Percentiles rank a stretch among this genome's conserved stretches.
Conservation (phyloP, 495 filamentous ascomycete species). For the Evansstolkia leycettana region DNA sequence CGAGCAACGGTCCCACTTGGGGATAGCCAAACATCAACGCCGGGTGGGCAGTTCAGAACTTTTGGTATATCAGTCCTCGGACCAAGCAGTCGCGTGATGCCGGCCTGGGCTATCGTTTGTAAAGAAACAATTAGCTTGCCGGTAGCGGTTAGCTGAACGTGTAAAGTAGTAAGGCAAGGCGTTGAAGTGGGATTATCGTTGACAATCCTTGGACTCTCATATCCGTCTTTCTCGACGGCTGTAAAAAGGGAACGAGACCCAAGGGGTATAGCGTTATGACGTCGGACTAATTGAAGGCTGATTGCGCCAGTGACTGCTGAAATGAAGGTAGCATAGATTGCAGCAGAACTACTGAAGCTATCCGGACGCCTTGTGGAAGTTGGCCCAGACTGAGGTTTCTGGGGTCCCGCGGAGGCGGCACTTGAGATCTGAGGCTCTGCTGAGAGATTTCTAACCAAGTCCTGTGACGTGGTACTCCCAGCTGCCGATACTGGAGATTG, state of each 20-base stretch:
- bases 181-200: constrained; percentile 18
- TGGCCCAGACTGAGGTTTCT: constrained; percentile 16
- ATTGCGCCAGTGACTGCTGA: constrained; percentile 30
- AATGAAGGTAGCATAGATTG: constrained; percentile 34
- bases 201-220: constrained; percentile 17
- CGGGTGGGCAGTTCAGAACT: constrained; percentile 11
- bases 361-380: constrained; percentile 18
- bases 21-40: constrained; percentile 36
- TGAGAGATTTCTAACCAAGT: constrained; percentile 27
- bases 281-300: constrained; percentile 27
- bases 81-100: constrained; percentile 21
- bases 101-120: constrained; percentile 26
- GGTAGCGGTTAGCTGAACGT: constrained; percentile 23
- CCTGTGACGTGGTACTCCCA: constrained; percentile 23
- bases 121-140: constrained; percentile 28
- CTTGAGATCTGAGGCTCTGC: constrained; percentile 18
- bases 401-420: constrained; percentile 10
- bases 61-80: constrained; percentile 12
- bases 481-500: constrained; percentile 24
- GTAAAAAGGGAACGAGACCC: constrained; percentile 35
- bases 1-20: constrained; percentile 37
- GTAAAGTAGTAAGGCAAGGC: constrained; percentile 25
- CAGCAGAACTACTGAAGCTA: constrained; percentile 22
- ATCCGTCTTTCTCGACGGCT: constrained; percentile 17
- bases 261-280: constrained; percentile 27